phyloP scores from a whole-genome alignment of 2,329 filamentous ascomycete species.

The Parasarocladium wereldwijsianum region DNA sequence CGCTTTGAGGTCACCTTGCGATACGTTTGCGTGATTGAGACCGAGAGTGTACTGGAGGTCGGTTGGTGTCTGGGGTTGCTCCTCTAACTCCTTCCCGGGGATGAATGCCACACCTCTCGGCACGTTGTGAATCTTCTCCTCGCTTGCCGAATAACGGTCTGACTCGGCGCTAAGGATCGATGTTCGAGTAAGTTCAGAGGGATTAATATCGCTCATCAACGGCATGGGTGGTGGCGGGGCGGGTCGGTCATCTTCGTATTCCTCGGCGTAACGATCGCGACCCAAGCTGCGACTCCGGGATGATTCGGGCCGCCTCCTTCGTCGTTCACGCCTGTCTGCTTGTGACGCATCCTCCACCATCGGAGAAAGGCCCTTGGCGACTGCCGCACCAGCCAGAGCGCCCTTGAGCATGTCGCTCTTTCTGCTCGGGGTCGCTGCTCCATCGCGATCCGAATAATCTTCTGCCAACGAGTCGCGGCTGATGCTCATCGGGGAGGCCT shows the following conservation, averaged over 20 bases:
- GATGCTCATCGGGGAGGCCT: constrained; percentile 30
- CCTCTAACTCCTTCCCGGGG: constrained; percentile 18
- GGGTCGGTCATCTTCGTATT: constrained; percentile 35
- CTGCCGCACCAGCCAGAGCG: constrained; percentile 28
- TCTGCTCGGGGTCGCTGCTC: constrained; percentile 27
- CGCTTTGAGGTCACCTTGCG: constrained; percentile 41
- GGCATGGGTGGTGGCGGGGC: constrained; percentile 65
- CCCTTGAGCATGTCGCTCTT: constrained; percentile 26
- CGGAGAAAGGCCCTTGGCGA: constrained; percentile 18
- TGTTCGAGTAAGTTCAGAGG: constrained; percentile 75
- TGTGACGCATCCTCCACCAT: constrained; percentile 23
- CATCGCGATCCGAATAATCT: constrained; percentile 15
- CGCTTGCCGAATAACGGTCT: constrained; percentile 53
- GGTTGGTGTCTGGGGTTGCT: constrained; percentile 23
- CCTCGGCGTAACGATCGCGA: constrained; percentile 30
- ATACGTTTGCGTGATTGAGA: constrained; percentile 51
- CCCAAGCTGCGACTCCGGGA: constrained; percentile 27
- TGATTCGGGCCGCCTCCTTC: constrained; percentile 36
- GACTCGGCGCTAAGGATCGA: constrained; percentile 76
- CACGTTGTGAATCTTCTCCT: constrained; percentile 49
- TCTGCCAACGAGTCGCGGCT: constrained; percentile 32
- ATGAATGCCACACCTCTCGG: constrained; percentile 46
- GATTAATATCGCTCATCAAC: constrained; percentile 69
- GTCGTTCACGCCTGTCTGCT: constrained; percentile 31
- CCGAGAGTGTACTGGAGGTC: constrained; percentile 47